Evolutionary conservation across 306 rosid species (phyloP).

Genomic region (Hylodesmum podocarpum): DNA sequence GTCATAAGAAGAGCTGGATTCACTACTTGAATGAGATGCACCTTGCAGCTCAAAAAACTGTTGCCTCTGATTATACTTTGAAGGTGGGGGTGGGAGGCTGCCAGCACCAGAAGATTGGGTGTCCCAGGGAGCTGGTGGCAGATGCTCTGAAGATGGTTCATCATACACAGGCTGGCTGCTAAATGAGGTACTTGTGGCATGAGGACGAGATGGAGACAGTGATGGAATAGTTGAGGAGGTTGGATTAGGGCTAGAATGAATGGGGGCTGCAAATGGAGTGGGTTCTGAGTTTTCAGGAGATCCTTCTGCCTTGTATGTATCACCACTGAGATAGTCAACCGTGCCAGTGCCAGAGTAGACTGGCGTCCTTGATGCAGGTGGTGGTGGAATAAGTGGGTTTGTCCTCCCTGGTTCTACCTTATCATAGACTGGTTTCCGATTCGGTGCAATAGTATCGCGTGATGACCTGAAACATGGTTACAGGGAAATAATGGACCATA

Average conservation of each 20-base stretch:
- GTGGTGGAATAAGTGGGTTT: constrained; percentile 76
- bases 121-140: constrained; percentile 79
- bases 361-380: constrained; percentile 75
- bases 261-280: constrained; percentile 43
- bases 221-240: constrained; percentile 36
- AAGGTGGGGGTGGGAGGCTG: constrained; percentile 79
- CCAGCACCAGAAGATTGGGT: constrained; percentile 43
- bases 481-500: background rate
- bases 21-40: constrained; percentile 45
- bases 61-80: constrained; percentile 72
- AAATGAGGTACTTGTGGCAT: constrained; percentile 40
- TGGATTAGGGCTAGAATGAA: constrained; percentile 44
- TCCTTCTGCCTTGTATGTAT: constrained; percentile 66
- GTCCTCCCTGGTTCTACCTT: constrained; percentile 43
- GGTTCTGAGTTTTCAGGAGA: constrained; percentile 41
- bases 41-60: constrained; percentile 70
- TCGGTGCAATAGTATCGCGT: constrained; percentile 51
- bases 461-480: constrained; percentile 59
- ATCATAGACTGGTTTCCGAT: constrained; percentile 56
- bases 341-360: constrained; percentile 50
- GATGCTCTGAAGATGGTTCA: constrained; percentile 60
- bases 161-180: constrained; percentile 59
- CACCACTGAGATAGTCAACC: constrained; percentile 94
- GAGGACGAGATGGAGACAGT: constrained; percentile 44
- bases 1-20: constrained; percentile 68